Evolutionary conservation across 306 rosid genomes (phyloP), one percentile per base, ranked within the genome.

Genomic region (Quercus rubra): DNA sequence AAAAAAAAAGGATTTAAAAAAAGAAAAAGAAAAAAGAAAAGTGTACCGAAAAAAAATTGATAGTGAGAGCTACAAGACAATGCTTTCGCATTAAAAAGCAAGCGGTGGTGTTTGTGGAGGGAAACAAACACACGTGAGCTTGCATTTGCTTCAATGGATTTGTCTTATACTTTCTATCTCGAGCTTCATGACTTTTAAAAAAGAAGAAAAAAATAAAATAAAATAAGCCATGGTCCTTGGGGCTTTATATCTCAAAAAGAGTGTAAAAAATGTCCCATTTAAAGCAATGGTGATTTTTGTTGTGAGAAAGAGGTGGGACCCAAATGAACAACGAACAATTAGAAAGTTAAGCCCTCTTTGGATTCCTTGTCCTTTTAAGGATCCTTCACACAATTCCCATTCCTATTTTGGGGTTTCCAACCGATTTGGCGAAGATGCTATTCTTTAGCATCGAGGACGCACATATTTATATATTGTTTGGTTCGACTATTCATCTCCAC

Each of bases 111-210:
- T 69, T 68, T 79, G 20, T 58, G 84, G 88, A 78, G 67, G 70
- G 73, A 58, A 83, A 78, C 88, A 75, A 12, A 21, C 11, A 62
- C 88, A 82, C 90, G 85, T 78, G 89, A 81, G 7, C 79, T 79
- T 20, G 11, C 84, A 73, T 84, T 77, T 83, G 46, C 76, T 61
- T 83, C 83, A 21, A 55, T 63, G 81, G 25, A 10, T 20, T 77
- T 75, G 79, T 55, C 71, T 73, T n/a, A 7, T 35, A 14, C 33
- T 20, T 13, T 17, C 8, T 19, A 19, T 76, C 30, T 57, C 63
- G 2, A 57, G 23, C 15, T 25, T n/a, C 27, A 1, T 0, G 15
- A 58, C 23, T 8, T 8, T 9, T 35, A 21, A 4, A 2, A 20
- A 21, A 58, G 4, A 57, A 20, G 21, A 20, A 10, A n/a, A n/a